Conservation (phyloP, 805 yeast species). For the Torulaspora gathmanii region DNA sequence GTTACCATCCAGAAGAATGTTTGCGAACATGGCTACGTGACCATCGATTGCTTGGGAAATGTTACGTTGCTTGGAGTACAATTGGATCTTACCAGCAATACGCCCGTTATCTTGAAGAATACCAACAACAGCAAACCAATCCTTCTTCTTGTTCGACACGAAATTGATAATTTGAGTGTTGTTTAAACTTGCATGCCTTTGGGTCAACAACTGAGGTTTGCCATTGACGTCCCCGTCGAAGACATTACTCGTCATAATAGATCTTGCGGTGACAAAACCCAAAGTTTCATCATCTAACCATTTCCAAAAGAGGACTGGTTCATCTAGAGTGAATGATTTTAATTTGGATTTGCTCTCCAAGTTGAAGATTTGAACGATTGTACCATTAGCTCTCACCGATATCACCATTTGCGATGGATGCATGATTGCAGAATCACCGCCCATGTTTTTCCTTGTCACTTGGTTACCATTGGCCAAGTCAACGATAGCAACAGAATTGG, state of each 20-base stretch:
- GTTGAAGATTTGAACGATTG: conserved; percentile 91
- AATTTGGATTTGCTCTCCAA: conserved; percentile 81
- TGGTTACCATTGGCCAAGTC: conserved; percentile 75
- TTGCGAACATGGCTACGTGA: conserved; percentile 89
- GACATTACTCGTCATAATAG: conserved; percentile 76
- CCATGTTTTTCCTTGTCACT: conserved; percentile 86
- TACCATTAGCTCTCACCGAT: conserved; percentile 92
- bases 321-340: conserved; percentile 78
- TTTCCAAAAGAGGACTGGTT: conserved; percentile 92
- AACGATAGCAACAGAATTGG: conserved; percentile 91
- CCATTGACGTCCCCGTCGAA: conserved; percentile 70
- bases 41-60: conserved; percentile 97
- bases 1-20: conserved; percentile 68
- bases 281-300: conserved; percentile 74
- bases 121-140: conserved; percentile 95
- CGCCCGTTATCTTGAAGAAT: conserved; percentile 91
- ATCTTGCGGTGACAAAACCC: conserved; percentile 78
- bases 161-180: conserved; percentile 88
- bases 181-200: conserved; percentile 73
- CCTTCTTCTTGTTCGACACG: conserved; percentile 69
- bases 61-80: conserved; percentile 80
- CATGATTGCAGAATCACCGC: conserved; percentile 96
- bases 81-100: conserved; percentile 93
- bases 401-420: conserved; percentile 86
- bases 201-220: conserved; percentile 78